Conservation (phyloP, 2,329 filamentous ascomycete genomes). For the Pseudogymnoascus sp. region DNA sequence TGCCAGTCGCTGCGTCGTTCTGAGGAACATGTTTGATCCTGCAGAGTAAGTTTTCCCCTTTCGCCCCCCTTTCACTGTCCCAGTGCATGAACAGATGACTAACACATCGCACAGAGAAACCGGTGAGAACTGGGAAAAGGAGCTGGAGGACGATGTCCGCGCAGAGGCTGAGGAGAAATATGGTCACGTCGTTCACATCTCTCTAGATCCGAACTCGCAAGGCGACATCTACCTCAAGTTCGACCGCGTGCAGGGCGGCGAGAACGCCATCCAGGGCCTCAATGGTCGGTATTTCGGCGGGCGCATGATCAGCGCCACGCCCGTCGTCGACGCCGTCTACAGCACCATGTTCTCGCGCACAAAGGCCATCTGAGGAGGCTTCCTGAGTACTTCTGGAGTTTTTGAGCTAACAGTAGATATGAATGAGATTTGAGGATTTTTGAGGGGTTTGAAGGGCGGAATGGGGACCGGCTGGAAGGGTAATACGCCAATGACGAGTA, state of each 20-base stretch:
- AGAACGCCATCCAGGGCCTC: constrained; percentile 95
- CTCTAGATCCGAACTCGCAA: constrained; percentile 84
- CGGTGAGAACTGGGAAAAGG: constrained; percentile 82
- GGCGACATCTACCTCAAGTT: constrained; percentile 99
- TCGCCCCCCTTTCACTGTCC: neutral
- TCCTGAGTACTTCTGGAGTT: neutral
- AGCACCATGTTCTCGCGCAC: constrained; percentile 89
- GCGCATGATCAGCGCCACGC: constrained; percentile 84
- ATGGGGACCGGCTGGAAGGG: neutral
- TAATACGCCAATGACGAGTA: neutral
- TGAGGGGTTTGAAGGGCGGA: neutral
- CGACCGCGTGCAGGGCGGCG: constrained; percentile 86
- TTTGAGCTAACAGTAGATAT: neutral
- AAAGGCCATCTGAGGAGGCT: constrained; percentile 56
- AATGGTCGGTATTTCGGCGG: constrained; percentile 96
- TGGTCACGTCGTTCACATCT: constrained; percentile 94
- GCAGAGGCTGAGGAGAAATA: constrained; percentile 92
- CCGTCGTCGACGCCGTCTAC: constrained; percentile 97
- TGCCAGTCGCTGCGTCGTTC: constrained; percentile 85
- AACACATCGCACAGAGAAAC: constrained; percentile 57
- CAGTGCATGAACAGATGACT: constrained; percentile 20
- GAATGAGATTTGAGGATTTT: neutral
- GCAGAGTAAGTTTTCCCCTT: constrained; percentile 61
- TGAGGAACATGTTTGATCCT: constrained; percentile 93
- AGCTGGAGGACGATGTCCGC: constrained; percentile 88